Evolutionary conservation across 768 basidiomycete species (phyloP).

Genomic region (Mrakia gelida): DNA sequence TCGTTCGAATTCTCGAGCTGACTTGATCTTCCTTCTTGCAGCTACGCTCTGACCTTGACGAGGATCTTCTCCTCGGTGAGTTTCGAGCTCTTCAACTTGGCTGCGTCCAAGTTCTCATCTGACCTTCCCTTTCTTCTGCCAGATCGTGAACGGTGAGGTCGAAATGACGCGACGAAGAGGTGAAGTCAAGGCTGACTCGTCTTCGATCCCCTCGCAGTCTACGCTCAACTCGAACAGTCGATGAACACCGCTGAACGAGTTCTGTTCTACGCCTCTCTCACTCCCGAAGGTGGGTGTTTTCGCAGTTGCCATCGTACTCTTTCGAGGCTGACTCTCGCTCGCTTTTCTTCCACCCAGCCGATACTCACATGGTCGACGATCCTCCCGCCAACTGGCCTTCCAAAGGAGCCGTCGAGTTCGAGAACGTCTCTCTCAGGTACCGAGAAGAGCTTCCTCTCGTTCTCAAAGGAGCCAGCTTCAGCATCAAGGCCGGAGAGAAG

Average conservation of each 20-base stretch:
- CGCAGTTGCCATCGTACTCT: too few relatives aligned
- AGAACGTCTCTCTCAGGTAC: slow-evolving; percentile 72
- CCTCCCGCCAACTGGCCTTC: slow-evolving; percentile 68
- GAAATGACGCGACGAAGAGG: too few relatives aligned
- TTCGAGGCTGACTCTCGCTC: neutral
- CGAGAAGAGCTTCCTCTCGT: slow-evolving; percentile 80
- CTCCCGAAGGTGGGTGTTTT: slow-evolving; percentile 41
- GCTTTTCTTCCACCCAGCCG: neutral
- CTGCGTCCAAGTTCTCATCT: too few relatives aligned
- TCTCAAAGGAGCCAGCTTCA: slow-evolving; percentile 54
- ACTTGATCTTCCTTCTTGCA: neutral
- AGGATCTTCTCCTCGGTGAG: slow-evolving; percentile 26
- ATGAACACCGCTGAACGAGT: slow-evolving; percentile 71
- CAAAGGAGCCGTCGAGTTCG: slow-evolving; percentile 67
- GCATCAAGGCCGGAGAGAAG: slow-evolving; percentile 69
- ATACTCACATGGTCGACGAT: slow-evolving; percentile 64
- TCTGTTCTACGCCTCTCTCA: slow-evolving; percentile 71
- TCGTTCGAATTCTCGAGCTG: neutral
- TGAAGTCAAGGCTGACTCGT: too few relatives aligned
- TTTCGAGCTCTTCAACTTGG: too few relatives aligned
- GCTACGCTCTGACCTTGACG: slow-evolving; percentile 16
- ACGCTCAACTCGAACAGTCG: slow-evolving; percentile 46
- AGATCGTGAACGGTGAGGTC: slow-evolving; percentile 15
- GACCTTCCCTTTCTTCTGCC: too few relatives aligned
- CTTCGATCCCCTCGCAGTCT: too few relatives aligned